Evolutionary conservation across 257 asterid species (phyloP).

Genomic region (Penstemon newberryi): DNA sequence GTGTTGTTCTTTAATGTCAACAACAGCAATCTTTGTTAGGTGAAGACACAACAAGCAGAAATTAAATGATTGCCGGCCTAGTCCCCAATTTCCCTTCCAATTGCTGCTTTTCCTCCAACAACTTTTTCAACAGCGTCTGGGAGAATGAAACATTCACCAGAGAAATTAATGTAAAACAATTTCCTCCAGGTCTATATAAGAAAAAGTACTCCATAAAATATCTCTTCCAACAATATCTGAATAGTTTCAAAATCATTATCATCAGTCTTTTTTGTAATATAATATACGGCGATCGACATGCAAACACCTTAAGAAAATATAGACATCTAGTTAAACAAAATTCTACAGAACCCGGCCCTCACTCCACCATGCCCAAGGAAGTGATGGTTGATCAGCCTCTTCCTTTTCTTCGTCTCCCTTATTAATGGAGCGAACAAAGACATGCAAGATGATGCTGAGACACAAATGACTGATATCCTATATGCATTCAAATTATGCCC

Average conservation of each 20-base stretch:
- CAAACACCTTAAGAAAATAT: slow-evolving; percentile 68
- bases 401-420: no score
- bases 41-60: slow-evolving; percentile 61
- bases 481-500: no score
- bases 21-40: slow-evolving; percentile 48
- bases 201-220: slow-evolving; percentile 34
- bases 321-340: no score
- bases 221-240: slow-evolving; percentile 73
- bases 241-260: slow-evolving; percentile 40
- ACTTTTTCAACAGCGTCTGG: slow-evolving; percentile 63
- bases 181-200: slow-evolving; percentile 11
- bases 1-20: slow-evolving; percentile 51
- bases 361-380: no score
- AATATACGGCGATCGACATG: slow-evolving; percentile 78
- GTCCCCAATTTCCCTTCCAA: slow-evolving; percentile 37
- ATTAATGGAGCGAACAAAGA: no score
- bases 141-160: slow-evolving; percentile 21
- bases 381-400: no score
- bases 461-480: no score
- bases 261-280: slow-evolving; percentile 45
- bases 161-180: slow-evolving; percentile 17
- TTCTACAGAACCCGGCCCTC: no score
- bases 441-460: no score
- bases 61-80: slow-evolving; percentile 25
- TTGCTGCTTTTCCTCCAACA: slow-evolving; percentile 57